Base-by-base conservation (phyloP, 805 yeast genomes). In the Jamesozyma hellenica region DNA sequence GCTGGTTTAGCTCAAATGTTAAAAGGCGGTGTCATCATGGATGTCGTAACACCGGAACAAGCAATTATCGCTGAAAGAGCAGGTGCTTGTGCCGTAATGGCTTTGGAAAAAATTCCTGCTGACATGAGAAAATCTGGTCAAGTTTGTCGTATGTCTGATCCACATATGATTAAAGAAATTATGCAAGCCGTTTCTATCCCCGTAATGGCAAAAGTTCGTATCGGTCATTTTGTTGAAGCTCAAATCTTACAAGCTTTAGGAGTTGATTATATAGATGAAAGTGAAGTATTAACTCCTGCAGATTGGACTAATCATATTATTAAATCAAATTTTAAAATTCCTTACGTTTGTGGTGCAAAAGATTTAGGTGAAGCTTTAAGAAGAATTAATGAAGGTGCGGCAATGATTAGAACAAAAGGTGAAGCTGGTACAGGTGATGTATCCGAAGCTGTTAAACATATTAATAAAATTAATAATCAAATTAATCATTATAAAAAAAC, bases 61-160 rank as follows among this genome's bases (percentile, higher is more conserved):
- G 94, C 94, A 17, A 59, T 67, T 33, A 74, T 83, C 38, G 94
- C 94, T 18, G 90, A 83, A 60, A 68, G 65, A 40, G 90, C 94
- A 3, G 94, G 94, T 44, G 94, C 94, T 12, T 80, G 84, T 64
- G 90, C 94, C 12, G 94, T 83, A 17, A 83, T 83, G 94, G 94
- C 94, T 4, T 68, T 83, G 47, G 94, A 83, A 63, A 66, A 80
- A 50, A 84, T 83, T 42, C 94, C 94, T 10, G 86, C 92, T 7
- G 92, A 83, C 56, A 83, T 83, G 74, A 73, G 92, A 54, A 78
- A 74, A 46, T 74, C 80, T 39, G 90, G 90, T 37, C 81, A 82
- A 42, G 92, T 83, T 36, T 83, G 90, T 43, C 72, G 94, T 52
- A 83, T 83, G 94, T 76, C 84, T 16, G 94, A 83, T 56, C 94